Base-by-base conservation (phyloP, 2,329 filamentous ascomycete genomes). In the Niveomyces coronatus region DNA sequence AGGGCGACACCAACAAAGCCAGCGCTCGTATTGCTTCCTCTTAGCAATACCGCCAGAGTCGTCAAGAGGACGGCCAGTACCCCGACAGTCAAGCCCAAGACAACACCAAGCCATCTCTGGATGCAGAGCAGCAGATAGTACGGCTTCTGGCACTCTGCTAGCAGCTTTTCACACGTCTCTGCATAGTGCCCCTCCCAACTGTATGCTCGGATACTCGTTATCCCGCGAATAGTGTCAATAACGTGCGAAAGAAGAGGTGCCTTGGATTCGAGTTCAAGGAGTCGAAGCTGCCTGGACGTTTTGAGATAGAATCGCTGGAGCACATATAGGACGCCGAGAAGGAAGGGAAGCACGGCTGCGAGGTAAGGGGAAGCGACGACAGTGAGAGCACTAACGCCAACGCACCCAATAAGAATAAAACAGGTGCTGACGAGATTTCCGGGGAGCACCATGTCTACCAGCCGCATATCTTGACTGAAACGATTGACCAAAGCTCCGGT, bases 181-280 rank as follows among this genome's bases (percentile, higher is more conserved):
- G 28, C 9, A 14, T 30, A 30, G 7, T 30, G 8, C 8, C 28
- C 10, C 14, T 11, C 14, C 28, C 8, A 30, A 15, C 28, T 14
- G 7, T 11, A 14, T 14, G 28, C 13, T 15, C 71, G 62, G 31
- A 72, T 65, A 0, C 63, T 69, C 0, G 56, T 43, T 1, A 69
- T 43, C 0, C 67, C 67, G 13, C 55, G 52, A 1, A 70, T 45
- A 4, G 63, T 63, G 37, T 72, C 69, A 17, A 59, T 53, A n/a
- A 62, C 53, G 16, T 51, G 49, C 0, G 53, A 54, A 30, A 54
- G 57, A 0, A 61, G 43, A 3, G 55, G 56, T 6, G 49, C 49
- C 38, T 56, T 58, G 3, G 51, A 47, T 43, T 61, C 58, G 1
- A 61, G 49, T 36, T 44, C 42, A 2, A 44, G 32, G 4, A 44